Base-by-base conservation (phyloP, 345 rosid species). In the Bruguiera parviflora region DNA sequence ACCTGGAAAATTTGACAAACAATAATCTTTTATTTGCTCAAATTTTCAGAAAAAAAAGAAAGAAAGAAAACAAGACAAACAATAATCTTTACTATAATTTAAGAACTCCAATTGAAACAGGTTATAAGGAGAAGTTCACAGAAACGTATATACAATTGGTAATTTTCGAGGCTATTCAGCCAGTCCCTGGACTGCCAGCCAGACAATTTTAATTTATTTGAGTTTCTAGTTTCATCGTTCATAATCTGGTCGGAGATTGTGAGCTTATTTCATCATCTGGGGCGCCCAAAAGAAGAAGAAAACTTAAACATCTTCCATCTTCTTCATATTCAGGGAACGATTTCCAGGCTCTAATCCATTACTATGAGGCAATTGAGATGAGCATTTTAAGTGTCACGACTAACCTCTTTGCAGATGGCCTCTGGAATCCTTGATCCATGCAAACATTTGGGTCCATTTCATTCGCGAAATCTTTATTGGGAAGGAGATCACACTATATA, bases 401-500 rank as follows among this genome's bases (percentile, higher is more conserved):
- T 29, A 58, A 74, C 78, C 82, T 74, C 64, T 39, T 63, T 16
- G 70, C 5, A 27, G 70, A 59, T 43, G 4, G 16, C 18, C 25
- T 67, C 51, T 70, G 71, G 39, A 11, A 28, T 6, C 25, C 37
- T 21, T 28, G 55, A 59, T 29, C 31, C 60, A 18, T 59, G 6
- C 4, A 43, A 52, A n/a, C 47, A 43, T 37, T 4, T 27, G 67
- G 31, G 29, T 70, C 61, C 81, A 73, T 73, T 58, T 56, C n/a
- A 29, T 24, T 2, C 25, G 13, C 13, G 18, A 33, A 65, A 58
- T 65, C 27, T 32, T 37, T 28, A 24, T 1, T 29, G 61, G 51
- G 37, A 69, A 33, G 63, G 19, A 27, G 25, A 33, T 18, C 28
- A 35, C 19, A 27, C 59, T 55, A 37, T 53, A 37, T 21, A 58